These are phyloP conservation scores for Tolypocladium tundrense DNA, from an alignment of 2,329 filamentous ascomycete genomes.

Conservation along the genomic window DNA sequence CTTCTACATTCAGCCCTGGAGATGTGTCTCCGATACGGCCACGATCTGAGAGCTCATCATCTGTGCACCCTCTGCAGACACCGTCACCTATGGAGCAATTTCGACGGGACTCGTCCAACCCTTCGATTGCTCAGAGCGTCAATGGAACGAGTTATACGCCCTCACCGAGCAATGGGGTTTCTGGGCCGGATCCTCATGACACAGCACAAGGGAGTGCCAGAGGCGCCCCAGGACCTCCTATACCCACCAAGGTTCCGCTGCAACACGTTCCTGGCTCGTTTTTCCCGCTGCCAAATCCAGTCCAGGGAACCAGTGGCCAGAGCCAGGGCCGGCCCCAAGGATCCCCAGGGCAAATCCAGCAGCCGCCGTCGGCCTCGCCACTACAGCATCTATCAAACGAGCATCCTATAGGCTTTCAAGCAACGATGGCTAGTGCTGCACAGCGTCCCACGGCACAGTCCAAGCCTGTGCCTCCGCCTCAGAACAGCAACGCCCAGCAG, in stretches of 20 bases:
- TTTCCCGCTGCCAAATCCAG: constrained; percentile 1
- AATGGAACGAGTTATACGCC: constrained; percentile 2
- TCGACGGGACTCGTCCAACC: constrained; percentile 5
- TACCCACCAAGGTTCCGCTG: constrained; percentile 2
- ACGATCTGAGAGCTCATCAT: constrained; percentile 8
- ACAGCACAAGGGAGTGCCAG: too few relatives aligned
- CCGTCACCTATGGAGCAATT: constrained; percentile 7
- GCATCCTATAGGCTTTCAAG: constrained; percentile 3
- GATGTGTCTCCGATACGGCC: constrained; percentile 6
- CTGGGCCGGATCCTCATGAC: not conserved
- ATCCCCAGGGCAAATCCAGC: not conserved
- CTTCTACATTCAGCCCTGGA: constrained; percentile 2
- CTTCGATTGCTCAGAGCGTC: not conserved
- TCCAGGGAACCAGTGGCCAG: not conserved
- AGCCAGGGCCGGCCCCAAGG: not conserved
- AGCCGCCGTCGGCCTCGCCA: not conserved
- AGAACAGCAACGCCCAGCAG: not conserved
- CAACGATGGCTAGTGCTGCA: not conserved
- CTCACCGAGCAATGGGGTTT: constrained; percentile 1
- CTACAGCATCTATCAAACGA: not conserved
- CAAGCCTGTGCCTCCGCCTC: not conserved
- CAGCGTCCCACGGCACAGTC: not conserved
- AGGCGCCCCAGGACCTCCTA: not conserved
- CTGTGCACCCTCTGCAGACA: constrained; percentile 4
- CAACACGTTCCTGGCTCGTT: not conserved